A percentile compares a stretch with the other conserved stretches of the same genome.
phyloP scores from a whole-genome alignment of 2,329 filamentous ascomycete genomes.

The Lasiodiplodia sp. region DNA sequence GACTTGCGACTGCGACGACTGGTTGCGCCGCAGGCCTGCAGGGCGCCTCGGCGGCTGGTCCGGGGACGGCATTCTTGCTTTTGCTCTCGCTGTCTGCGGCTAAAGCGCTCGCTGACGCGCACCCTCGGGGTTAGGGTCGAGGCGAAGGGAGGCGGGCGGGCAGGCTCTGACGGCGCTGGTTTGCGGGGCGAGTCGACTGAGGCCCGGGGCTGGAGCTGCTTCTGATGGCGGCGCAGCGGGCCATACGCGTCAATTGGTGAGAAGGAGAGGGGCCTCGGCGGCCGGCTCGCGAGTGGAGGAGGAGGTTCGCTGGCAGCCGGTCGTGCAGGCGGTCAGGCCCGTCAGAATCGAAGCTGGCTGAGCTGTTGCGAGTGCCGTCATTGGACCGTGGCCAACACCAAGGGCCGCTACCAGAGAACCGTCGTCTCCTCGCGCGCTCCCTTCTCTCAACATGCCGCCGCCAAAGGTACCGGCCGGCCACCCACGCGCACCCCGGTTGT shows the following conservation, averaged over 20 bases:
- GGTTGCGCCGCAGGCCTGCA: conserved; percentile 41
- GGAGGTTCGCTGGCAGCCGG: conserved; percentile 28
- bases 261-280: conserved; percentile 20
- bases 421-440: not conserved
- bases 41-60: conserved; percentile 44
- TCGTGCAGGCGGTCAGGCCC: conserved; percentile 25
- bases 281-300: conserved; percentile 24
- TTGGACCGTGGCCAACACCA: conserved; percentile 8
- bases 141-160: conserved; percentile 27
- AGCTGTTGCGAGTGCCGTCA: conserved; percentile 22
- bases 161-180: conserved; percentile 23
- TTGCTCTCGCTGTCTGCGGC: conserved; percentile 15
- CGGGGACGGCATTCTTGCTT: conserved; percentile 27
- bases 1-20: conserved; percentile 44
- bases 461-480: not conserved
- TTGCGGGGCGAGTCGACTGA: conserved; percentile 17
- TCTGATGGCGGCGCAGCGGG: conserved; percentile 22
- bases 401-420: not conserved
- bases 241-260: conserved; percentile 27
- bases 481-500: not conserved
- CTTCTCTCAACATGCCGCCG: not conserved
- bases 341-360: conserved; percentile 25
- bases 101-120: conserved; percentile 23
- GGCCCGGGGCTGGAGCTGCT: conserved; percentile 23
- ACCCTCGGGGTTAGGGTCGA: conserved; percentile 12